These are phyloP conservation scores for Mycena galericulata DNA, from an alignment of 768 basidiomycete genomes.

Conservation along the genomic window DNA sequence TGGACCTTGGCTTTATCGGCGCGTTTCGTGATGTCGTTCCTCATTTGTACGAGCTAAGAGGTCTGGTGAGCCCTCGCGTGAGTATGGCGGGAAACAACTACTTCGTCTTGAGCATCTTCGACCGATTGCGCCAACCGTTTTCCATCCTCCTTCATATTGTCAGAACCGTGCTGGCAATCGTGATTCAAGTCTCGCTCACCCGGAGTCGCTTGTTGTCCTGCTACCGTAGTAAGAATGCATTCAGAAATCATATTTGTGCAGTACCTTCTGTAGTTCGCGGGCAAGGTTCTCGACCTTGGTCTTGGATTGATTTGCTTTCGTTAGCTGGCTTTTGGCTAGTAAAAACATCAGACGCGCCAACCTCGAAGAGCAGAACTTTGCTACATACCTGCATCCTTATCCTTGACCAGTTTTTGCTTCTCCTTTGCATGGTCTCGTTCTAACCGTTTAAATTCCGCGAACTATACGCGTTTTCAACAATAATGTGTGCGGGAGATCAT, in stretches of 20 bases:
- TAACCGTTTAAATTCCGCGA: slow-evolving; percentile 87
- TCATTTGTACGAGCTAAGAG: slow-evolving; percentile 80
- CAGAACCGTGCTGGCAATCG: slow-evolving; percentile 28
- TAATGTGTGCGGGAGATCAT: slow-evolving; percentile 27
- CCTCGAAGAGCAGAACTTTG: slow-evolving; percentile 7
- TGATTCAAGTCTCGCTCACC: slow-evolving; percentile 57
- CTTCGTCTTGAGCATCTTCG: slow-evolving; percentile 91
- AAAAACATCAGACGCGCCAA: slow-evolving; percentile 12
- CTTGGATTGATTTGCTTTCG: slow-evolving; percentile 90
- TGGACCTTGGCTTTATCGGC: slow-evolving; percentile 83
- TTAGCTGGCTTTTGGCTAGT: slow-evolving; percentile 86
- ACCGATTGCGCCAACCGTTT: slow-evolving; percentile 83
- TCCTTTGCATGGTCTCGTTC: slow-evolving; percentile 93
- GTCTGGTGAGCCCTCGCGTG: slow-evolving; percentile 18
- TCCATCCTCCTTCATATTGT: slow-evolving; percentile 77
- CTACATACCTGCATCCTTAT: slow-evolving; percentile 85
- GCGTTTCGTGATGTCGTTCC: slow-evolving; percentile 83
- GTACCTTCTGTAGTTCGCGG: slow-evolving; percentile 89
- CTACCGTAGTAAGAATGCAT: slow-evolving; percentile 11
- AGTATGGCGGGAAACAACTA: slow-evolving; percentile 41
- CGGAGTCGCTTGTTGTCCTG: slow-evolving; percentile 92
- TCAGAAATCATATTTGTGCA: neutral
- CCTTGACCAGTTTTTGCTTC: slow-evolving; percentile 90
- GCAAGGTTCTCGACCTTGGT: slow-evolving; percentile 92
- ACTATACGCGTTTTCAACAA: slow-evolving; percentile 57